Evolutionary conservation across 2,329 filamentous ascomycete species (phyloP), one percentile per base, ranked within the genome.

Genomic region (Phialophora expanda): DNA sequence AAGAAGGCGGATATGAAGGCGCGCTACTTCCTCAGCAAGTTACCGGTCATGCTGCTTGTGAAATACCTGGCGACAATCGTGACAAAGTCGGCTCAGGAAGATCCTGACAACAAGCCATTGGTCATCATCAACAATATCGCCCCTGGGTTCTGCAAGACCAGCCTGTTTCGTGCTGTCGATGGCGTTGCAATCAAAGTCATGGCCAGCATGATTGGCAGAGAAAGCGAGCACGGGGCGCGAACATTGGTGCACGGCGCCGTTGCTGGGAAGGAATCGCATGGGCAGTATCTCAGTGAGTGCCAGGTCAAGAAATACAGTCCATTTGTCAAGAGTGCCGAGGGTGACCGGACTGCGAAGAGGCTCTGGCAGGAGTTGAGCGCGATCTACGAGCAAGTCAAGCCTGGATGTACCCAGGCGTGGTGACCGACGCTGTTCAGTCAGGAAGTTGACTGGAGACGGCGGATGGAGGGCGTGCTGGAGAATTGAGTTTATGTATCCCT

Each of bases 111-210:
- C 57, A 65, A 70, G 32, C 62, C 67, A 20, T 61, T 67, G 20
- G 80, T 86, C 41, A 79, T 80, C 1, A 69, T 87, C 65, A 86
- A 85, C 71, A 77, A 78, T 66, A 67, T 84, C 20, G 84, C 84
- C 62, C 85, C 85, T 0, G 85, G 85, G 1, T 75, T 84, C 28
- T 87, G 85, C 72, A 76, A 83, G 48, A 82, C 82, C 1, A 75
- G 80, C 22, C 75, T 87, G 0, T 72, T 70, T 7, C 77, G 83
- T 2, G 78, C 83, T 0, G 17, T 57, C 0, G 60, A 56, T 12
- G 26, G 32, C 3, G 26, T 46, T 20, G n/a, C 59, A 4, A 17
- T 50, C 26, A 58, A 59, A 30, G 14, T 62, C 12, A 22, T 64
- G 44, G 0, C 55, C 28, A 62, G 26, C 41, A 17, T 78, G 20